Evolutionary conservation across 83 land plant species (phyloP), one percentile per base, ranked within the genome.

Genomic region (Isoetes engelmannii): DNA sequence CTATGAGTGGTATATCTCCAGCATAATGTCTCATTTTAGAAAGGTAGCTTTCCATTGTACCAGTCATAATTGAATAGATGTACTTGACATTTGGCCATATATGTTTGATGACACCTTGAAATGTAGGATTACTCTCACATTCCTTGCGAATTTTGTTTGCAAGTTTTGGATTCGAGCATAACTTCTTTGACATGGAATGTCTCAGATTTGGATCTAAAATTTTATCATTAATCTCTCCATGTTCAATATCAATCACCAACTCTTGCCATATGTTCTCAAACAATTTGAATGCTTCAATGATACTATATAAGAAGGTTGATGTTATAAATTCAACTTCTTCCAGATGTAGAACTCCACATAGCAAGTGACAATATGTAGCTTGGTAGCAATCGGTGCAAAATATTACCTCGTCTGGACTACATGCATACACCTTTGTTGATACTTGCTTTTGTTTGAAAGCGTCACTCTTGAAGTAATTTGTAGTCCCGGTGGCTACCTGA

Each of bases 401-500:
- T 4, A 88, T 81, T 3, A 88, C 89, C 74, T 85, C 92, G 37
- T 83, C 79, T 0, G 92, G 92, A 57, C 85, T 81, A 68, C 85
- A 84, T 37, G 70, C 54, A n/a, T 71, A 75, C 45, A 84, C 76
- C 45, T 57, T 65, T 44, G 70, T 74, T 4, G 61, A 67, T 45
- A 60, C 72, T 80, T 82, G 75, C 44, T 75, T 67, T 21, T 20
- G 60, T 72, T 77, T 83, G 74, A 75, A 89, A 13, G 68, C 68
- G 6, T 71, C 45, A 46, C 76, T 68, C 4, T 74, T 50, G 75
- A 64, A 84, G 19, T 82, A 57, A 66, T 89, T 78, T 65, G 93
- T 81, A 4, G 93, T 89, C 6, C 86, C 89, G 6, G 92, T 84
- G 53, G 80, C 77, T 0, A 78, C 79, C 0, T 15, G 8, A 4